Conservation (phyloP, 345 rosid species). For the Iberis pinnata region DNA sequence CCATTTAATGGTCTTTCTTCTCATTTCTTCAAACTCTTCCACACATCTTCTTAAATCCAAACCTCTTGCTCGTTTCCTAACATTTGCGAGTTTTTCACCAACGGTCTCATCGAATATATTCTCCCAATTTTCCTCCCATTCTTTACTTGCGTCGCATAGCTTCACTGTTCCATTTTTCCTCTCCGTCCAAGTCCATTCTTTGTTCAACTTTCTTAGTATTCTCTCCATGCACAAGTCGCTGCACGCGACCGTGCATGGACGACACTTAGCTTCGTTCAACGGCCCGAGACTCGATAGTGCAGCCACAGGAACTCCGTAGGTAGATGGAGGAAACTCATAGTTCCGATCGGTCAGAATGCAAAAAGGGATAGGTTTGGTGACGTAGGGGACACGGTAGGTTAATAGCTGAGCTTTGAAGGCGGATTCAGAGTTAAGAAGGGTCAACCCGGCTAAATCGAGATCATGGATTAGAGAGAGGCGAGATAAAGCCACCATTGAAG, state of each 20-base stretch:
- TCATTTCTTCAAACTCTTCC: conserved; percentile 54
- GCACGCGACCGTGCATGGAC: conserved; percentile 69
- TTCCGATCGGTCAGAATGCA: conserved; percentile 68
- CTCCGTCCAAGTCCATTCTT: conserved; percentile 83
- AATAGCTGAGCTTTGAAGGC: conserved; percentile 75
- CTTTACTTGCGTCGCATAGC: conserved; percentile 61
- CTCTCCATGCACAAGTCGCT: conserved; percentile 47
- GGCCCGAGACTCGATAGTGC: conserved; percentile 67
- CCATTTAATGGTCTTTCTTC: conserved; percentile 42
- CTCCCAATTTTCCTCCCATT: conserved; percentile 77
- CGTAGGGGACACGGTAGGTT: conserved; percentile 38
- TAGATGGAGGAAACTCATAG: conserved; percentile 58
- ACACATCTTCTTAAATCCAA: conserved; percentile 39
- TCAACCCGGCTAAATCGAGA: conserved; percentile 50
- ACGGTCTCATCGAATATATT: conserved; percentile 43
- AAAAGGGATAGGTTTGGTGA: conserved; percentile 51
- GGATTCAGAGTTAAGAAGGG: conserved; percentile 70
- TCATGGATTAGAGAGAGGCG: conserved; percentile 69
- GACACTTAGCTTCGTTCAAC: conserved; percentile 86
- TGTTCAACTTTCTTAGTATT: conserved; percentile 43
- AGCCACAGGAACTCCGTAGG: conserved; percentile 76
- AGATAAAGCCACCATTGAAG: conserved; percentile 63
- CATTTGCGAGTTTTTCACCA: conserved; percentile 42
- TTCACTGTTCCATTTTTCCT: conserved; percentile 52
- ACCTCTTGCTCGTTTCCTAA: conserved; percentile 39